Percentiles rank a stretch among this genome's conserved stretches.
Conservation (phyloP, 495 filamentous ascomycete species). For the Viridothelium virens region DNA sequence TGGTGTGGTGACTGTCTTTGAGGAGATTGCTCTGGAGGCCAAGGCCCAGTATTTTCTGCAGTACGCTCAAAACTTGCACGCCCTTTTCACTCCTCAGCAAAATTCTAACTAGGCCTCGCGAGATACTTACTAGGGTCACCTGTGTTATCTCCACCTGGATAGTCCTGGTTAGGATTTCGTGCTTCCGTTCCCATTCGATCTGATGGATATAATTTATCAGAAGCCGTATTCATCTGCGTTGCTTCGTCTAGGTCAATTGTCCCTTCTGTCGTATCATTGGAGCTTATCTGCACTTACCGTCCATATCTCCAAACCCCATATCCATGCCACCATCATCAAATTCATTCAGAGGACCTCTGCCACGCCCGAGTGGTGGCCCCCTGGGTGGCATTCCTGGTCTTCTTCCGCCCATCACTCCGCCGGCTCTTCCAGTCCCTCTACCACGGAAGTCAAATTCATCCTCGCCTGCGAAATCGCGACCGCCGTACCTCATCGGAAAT, state of each 20-base stretch:
- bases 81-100: neutral
- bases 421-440: neutral
- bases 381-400: conserved; percentile 1
- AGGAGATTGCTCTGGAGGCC: neutral
- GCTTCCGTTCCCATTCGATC: neutral
- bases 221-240: conserved; percentile 8
- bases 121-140: neutral
- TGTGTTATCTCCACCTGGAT: neutral
- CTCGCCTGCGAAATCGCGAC: neutral
- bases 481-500: neutral
- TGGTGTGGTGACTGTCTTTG: neutral
- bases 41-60: neutral
- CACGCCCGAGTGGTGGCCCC: neutral
- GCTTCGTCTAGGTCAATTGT: conserved; percentile 4
- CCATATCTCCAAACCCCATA: neutral
- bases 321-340: conserved; percentile 1
- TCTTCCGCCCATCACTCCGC: neutral
- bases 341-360: neutral
- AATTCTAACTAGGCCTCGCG: neutral
- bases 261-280: neutral
- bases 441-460: neutral
- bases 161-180: neutral
- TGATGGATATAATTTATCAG: neutral
- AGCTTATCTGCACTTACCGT: neutral
- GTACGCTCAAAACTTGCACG: neutral